Base-by-base conservation (phyloP, 2,329 filamentous ascomycete species). In the Cladophialophora immunda region DNA sequence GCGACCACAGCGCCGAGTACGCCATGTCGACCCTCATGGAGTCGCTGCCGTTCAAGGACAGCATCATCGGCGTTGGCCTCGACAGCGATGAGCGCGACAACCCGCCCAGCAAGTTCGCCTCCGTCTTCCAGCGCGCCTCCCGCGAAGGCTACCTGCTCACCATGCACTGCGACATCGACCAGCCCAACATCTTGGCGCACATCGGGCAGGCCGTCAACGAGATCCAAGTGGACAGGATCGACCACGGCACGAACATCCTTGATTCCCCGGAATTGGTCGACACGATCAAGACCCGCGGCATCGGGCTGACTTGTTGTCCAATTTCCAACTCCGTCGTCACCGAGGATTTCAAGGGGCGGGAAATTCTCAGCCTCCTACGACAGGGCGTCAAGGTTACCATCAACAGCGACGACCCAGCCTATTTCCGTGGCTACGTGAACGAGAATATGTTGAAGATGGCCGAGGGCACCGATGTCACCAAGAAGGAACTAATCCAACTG, bases 81-180 rank as follows among this genome's bases (percentile, higher is more conserved):
- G 73, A 73, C 62, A 70, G 67, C 15, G 68, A 73, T 53, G 73
- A 74, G 58, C 66, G 66, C 3, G 65, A 68, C 36, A 71, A 73
- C 55, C 72, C 73, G 17, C 73, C 73, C 7, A 58, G 53, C 32
- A 71, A 72, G 34, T 74, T 73, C 63, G 64, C 64, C 5, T 67
- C 64, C 6, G 70, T 73, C 8, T 73, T 69, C 56, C 63, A 67
- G 32, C 68, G 71, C 13, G 73, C 73, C 22, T 65, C 63, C 25
- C 65, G 64, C 15, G 81, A 83, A 50, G 81, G 82, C 0, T 76
- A 83, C 62, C 78, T 80, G 41, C 73, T 83, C 15, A 86, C 83
- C 2, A 80, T 80, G 71, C 84, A 86, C 63, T 85, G 82, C 72
- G 84, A 85, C 65, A 81, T 85, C 53, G 83, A 82, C 53, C 81